Evolutionary conservation across 495 filamentous ascomycete species (phyloP).

Genomic region (Hamigera avellanea): DNA sequence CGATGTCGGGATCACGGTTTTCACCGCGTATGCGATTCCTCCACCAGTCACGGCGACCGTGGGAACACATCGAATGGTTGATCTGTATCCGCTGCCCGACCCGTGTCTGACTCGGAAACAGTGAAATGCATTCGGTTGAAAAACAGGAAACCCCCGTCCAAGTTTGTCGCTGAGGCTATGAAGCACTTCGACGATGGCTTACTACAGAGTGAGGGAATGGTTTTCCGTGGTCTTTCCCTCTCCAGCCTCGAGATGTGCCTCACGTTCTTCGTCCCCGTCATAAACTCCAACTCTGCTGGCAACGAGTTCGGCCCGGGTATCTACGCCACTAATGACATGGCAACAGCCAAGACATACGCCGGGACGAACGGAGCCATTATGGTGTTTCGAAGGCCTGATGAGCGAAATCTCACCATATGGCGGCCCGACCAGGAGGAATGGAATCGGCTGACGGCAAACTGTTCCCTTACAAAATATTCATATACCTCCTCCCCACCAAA

Average conservation of each 20-base stretch:
- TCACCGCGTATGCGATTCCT: not conserved
- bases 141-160: too few relatives aligned
- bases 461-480: not conserved
- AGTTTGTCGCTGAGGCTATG: too few relatives aligned
- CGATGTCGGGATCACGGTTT: not conserved
- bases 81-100: too few relatives aligned
- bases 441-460: conserved; percentile 1
- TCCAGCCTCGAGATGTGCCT: too few relatives aligned
- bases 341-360: not conserved
- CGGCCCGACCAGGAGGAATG: conserved; percentile 2
- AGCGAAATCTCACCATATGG: conserved; percentile 2
- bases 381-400: conserved; percentile 5
- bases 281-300: not conserved
- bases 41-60: not conserved
- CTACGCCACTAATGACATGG: conserved; percentile 2
- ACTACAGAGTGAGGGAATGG: too few relatives aligned
- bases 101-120: too few relatives aligned
- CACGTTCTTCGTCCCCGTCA: too few relatives aligned
- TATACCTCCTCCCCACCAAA: not conserved
- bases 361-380: conserved; percentile 2
- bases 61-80: too few relatives aligned
- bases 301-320: conserved; percentile 7
- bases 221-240: too few relatives aligned
- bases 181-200: too few relatives aligned
- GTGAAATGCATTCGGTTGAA: too few relatives aligned